Base-by-base conservation (phyloP, 2,329 filamentous ascomycete genomes). In the Talaromyces amestolkiae region DNA sequence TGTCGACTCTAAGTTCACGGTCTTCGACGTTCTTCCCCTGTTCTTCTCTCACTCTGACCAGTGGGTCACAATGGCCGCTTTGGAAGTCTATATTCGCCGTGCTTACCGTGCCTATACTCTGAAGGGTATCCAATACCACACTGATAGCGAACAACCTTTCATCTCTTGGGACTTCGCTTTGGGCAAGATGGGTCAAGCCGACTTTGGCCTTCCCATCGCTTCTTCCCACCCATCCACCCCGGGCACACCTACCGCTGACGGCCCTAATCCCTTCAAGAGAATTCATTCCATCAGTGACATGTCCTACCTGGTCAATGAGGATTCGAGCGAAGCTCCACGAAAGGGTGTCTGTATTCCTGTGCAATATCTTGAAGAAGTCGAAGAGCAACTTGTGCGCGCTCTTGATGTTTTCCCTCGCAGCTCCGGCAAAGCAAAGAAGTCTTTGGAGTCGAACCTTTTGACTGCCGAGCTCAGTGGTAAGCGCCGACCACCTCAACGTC, bases 1-100 rank as follows among this genome's bases (percentile, higher is more conserved):
- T 37, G 92, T 99, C 61, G 95, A 99, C 79, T 98, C 95, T 63
- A 96, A 96, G 82, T 98, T 96, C 83, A 98, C 94, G 49, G 95
- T 99, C 69, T 97, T 97, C 72, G 95, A 99, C 75, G 95, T 99
- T 19, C 81, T 99, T 70, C 91, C 94, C 8, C 89, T 92, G 65
- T 99, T 99, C 87, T 99, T 99, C 76, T 91, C 89, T 39, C 93
- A 99, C 79, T 87, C 91, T 49, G 95, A 99, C 75, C 89, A 92
- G 13, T 98, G 93, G 92, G 94, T 99, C 35, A 92, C 92, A 8
- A 83, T 97, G 68, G 95, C 95, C 66, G 92, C 95, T 58, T 86
- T 99, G 4, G 95, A 99, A 77, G 93, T 98, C 58, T 99, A 99
- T 78, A 89, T 97, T 68, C 93, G 95, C 73, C 92, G 95, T 69